Conservation (phyloP, 352 stramenopile species). For the Phytophthora ramorum region DNA sequence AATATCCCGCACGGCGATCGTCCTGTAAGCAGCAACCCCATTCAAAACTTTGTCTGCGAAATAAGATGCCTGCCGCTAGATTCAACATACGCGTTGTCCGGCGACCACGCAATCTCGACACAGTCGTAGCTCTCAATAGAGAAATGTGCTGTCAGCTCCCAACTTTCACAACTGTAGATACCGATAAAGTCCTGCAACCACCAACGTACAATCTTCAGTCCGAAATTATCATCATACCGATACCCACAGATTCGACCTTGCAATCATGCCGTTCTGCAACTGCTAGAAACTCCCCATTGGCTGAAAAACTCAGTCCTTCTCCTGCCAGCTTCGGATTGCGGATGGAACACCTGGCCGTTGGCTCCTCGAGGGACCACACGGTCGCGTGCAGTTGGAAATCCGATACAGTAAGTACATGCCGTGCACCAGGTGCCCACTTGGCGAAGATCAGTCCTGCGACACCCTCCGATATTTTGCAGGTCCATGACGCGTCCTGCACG, state of each 20-base stretch:
- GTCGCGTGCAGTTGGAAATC: conserved; percentile 87
- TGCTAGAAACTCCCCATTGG: conserved; percentile 61
- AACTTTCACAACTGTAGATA: conserved; percentile 78
- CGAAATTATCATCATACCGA: background rate
- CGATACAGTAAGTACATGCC: conserved; percentile 81
- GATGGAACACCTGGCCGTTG: conserved; percentile 63
- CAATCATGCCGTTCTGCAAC: conserved; percentile 79
- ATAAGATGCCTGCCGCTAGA: background rate
- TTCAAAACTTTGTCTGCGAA: background rate
- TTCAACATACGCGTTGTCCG: conserved; percentile 66
- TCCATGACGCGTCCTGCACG: conserved; percentile 67
- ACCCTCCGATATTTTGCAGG: conserved; percentile 79
- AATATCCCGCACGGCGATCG: conserved; percentile 75
- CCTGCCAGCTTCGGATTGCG: conserved; percentile 70
- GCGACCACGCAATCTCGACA: conserved; percentile 71
- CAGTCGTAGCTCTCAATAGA: conserved; percentile 84
- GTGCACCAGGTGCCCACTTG: conserved; percentile 65
- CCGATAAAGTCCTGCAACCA: conserved; percentile 68
- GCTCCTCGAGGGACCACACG: conserved; percentile 79
- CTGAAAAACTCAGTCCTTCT: conserved; percentile 73
- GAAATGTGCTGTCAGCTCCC: conserved; percentile 79
- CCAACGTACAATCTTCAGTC: background rate
- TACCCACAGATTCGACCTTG: conserved; percentile 43
- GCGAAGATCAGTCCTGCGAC: conserved; percentile 64
- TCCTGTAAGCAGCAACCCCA: conserved; percentile 19